These are phyloP conservation scores for Fusarium ramigenum DNA, from an alignment of 2,329 filamentous ascomycete genomes.

Conservation along the genomic window DNA sequence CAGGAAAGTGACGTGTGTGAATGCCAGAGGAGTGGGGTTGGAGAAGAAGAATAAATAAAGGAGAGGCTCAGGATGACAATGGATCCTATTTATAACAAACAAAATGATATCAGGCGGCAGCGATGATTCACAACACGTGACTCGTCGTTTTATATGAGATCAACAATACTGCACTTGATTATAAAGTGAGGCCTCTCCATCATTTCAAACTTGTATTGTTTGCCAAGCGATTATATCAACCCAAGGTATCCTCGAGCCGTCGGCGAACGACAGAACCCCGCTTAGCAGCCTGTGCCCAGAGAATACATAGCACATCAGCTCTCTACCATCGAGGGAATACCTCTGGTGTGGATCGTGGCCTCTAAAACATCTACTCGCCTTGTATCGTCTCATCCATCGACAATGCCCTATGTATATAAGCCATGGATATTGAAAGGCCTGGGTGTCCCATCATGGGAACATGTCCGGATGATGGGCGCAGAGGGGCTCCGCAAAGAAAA, in stretches of 20 bases:
- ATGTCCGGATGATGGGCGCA: background rate
- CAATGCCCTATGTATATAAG: background rate
- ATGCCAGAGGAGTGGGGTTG: background rate
- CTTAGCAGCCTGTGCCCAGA: background rate
- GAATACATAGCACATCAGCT: background rate
- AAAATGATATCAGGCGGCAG: background rate
- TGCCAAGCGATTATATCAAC: background rate
- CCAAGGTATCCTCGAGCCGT: background rate
- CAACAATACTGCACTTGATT: background rate
- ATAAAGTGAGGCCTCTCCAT: background rate
- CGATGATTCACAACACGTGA: background rate
- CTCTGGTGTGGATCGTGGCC: background rate
- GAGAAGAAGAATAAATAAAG: background rate
- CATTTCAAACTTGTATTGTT: background rate
- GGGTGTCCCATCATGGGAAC: background rate
- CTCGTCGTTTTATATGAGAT: background rate
- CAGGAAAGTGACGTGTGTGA: background rate
- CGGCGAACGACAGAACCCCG: background rate
- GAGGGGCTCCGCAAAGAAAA: background rate
- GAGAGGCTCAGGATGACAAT: background rate
- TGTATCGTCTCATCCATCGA: background rate
- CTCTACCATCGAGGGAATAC: background rate
- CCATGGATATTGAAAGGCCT: background rate
- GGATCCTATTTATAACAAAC: background rate
- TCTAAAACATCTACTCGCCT: background rate